These are phyloP conservation scores for Eutypella sp. DNA, from an alignment of 2,329 filamentous ascomycete genomes.

Conservation along the genomic window DNA sequence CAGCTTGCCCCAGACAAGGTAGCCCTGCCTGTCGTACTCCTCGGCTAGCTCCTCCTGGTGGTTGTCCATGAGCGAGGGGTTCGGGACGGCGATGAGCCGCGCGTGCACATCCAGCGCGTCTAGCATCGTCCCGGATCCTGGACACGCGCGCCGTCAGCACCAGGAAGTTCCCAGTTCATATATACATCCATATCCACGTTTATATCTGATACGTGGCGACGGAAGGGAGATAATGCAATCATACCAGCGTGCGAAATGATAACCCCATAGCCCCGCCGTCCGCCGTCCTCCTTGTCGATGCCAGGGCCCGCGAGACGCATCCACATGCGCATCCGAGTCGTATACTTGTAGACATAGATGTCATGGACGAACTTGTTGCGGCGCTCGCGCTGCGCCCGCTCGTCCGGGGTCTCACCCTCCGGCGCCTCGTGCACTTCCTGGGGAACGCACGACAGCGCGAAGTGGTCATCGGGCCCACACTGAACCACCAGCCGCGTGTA, in stretches of 20 bases:
- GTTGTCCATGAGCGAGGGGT: conserved; percentile 75
- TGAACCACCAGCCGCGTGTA: conserved; percentile 76
- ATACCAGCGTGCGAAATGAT: conserved; percentile 87
- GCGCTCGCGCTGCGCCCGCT: conserved; percentile 18
- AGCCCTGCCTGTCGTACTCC: conserved; percentile 68
- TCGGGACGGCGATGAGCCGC: conserved; percentile 85
- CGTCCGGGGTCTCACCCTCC: background rate
- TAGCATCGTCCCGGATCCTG: conserved; percentile 85
- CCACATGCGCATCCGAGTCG: conserved; percentile 53
- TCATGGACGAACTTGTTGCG: conserved; percentile 33
- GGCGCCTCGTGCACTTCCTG: background rate
- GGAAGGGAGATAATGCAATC: too few relatives aligned
- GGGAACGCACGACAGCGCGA: conserved; percentile 39
- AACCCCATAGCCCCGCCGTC: conserved; percentile 54
- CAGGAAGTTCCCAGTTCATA: too few relatives aligned
- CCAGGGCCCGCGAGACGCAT: conserved; percentile 51
- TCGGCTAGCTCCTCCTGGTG: conserved; percentile 86
- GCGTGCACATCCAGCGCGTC: conserved; percentile 71
- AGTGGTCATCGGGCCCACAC: conserved; percentile 65
- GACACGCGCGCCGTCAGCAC: background rate
- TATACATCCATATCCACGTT: too few relatives aligned
- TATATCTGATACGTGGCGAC: too few relatives aligned
- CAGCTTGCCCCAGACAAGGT: conserved; percentile 67
- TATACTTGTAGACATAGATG: conserved; percentile 63
- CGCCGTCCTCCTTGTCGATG: conserved; percentile 30